A percentile compares a stretch with the other conserved stretches of the same genome.
Conservation (phyloP, 2,329 filamentous ascomycete genomes). For the Fusarium hainanense region DNA sequence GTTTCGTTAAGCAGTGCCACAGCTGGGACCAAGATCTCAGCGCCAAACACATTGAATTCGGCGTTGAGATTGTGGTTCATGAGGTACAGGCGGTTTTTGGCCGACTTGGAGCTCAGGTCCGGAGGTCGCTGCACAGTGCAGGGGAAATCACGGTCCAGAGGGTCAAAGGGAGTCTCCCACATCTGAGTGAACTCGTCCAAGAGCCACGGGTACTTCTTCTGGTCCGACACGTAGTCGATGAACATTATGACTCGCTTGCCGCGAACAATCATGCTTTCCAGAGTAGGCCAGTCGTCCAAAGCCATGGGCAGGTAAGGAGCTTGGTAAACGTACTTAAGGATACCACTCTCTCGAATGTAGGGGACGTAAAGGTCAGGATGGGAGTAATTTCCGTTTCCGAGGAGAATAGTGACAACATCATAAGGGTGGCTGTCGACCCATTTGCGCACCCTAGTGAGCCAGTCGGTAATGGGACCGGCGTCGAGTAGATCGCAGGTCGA, state of each 20-base stretch:
- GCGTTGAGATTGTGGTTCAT: conserved; percentile 93
- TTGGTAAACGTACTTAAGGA: conserved; percentile 78
- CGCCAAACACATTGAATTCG: conserved; percentile 74
- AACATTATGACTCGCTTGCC: conserved; percentile 81
- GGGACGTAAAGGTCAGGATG: conserved; percentile 70
- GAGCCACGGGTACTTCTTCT: conserved; percentile 82
- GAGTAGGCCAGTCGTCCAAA: conserved; percentile 83
- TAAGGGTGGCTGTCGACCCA: conserved; percentile 85
- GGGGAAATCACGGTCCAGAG: conserved; percentile 71
- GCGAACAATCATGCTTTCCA: conserved; percentile 78
- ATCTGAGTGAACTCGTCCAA: conserved; percentile 88
- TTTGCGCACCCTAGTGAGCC: conserved; percentile 72
- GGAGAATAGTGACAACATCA: conserved; percentile 87
- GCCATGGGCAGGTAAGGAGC: conserved; percentile 78
- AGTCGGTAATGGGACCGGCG: conserved; percentile 79
- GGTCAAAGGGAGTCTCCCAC: conserved; percentile 93
- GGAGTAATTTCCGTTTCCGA: conserved; percentile 86
- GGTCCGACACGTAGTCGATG: conserved; percentile 86
- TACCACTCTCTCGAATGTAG: conserved; percentile 76
- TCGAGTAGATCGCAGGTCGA: conserved; percentile 85
- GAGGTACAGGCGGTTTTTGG: conserved; percentile 76
- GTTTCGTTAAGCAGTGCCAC: conserved; percentile 76
- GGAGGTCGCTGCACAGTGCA: conserved; percentile 84
- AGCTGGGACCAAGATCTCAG: conserved; percentile 76
- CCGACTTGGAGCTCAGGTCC: conserved; percentile 64